Percentiles rank a stretch among this genome's conserved stretches.
These are phyloP conservation scores for Toxoplasma gondii DNA, from an alignment of 169 alveolate species.

Conservation along the genomic window DNA sequence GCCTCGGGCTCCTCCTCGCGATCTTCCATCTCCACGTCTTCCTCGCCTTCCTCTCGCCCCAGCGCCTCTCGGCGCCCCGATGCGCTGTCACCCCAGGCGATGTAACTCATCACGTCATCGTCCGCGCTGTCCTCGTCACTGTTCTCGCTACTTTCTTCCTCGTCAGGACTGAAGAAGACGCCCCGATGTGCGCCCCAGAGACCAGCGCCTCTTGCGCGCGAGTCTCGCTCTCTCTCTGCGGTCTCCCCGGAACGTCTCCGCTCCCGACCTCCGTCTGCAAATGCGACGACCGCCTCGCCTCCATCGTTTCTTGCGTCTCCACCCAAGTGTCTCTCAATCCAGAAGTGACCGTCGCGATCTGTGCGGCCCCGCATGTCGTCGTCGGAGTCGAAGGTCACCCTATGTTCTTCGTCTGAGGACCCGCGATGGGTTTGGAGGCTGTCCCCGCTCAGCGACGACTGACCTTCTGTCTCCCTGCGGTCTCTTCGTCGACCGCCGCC, in stretches of 20 bases:
- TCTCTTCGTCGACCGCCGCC: not conserved
- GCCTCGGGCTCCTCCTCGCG: not conserved
- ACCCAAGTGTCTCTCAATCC: not conserved
- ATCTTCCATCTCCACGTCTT: not conserved
- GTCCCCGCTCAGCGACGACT: not conserved
- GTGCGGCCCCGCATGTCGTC: not conserved
- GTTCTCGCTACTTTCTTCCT: slow-evolving; percentile 35
- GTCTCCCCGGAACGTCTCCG: not conserved
- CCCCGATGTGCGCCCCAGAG: not conserved
- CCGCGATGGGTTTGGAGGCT: not conserved
- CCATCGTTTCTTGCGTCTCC: not conserved
- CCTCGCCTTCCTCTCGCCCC: not conserved
- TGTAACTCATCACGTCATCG: not conserved
- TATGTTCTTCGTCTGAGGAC: not conserved
- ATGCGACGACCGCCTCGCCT: too few relatives aligned
- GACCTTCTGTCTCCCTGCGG: not conserved
- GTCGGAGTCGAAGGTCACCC: not conserved
- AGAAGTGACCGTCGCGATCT: not conserved
- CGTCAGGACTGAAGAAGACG: not conserved
- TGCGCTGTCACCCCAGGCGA: not conserved
- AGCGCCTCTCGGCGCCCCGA: not conserved
- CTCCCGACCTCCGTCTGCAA: not conserved
- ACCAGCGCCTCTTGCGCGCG: not conserved
- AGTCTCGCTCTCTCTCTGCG: not conserved
- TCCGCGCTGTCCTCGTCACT: not conserved